phyloP scores from a whole-genome alignment of 495 filamentous ascomycete species.

The Xylaria curta region DNA sequence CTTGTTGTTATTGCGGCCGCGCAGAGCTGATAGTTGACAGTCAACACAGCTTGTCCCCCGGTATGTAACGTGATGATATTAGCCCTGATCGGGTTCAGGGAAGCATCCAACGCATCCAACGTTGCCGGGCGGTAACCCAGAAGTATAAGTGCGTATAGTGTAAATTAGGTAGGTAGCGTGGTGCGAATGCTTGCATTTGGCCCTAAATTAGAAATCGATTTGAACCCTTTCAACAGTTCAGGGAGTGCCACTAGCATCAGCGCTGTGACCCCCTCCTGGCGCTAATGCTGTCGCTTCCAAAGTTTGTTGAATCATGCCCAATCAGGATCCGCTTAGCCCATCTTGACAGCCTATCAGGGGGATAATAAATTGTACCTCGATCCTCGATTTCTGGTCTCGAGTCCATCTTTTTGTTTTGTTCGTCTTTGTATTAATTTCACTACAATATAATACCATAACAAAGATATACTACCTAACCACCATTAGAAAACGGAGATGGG shows the following conservation, averaged over 20 bases:
- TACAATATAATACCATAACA: neutral
- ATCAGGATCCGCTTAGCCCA: conserved; percentile 17
- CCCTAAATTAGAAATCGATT: conserved; percentile 22
- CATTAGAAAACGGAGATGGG: neutral
- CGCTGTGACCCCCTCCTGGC: conserved; percentile 5
- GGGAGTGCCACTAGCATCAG: neutral
- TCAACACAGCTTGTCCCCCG: neutral
- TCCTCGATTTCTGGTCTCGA: neutral
- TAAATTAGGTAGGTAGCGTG: neutral
- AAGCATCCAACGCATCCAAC: neutral
- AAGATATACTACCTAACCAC: neutral
- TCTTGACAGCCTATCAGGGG: neutral
- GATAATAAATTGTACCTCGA: neutral
- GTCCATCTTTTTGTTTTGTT: neutral
- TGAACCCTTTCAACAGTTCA: neutral
- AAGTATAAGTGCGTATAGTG: neutral
- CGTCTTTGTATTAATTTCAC: neutral
- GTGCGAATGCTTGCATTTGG: conserved; percentile 5
- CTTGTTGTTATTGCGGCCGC: conserved; percentile 4
- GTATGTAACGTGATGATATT: conserved; percentile 22
- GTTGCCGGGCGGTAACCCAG: conserved; percentile 21
- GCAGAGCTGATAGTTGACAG: neutral
- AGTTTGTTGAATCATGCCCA: neutral
- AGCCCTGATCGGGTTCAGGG: conserved; percentile 12
- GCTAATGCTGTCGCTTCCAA: conserved; percentile 14